Evolutionary conservation across 352 stramenopile genomes (phyloP).

Genomic region (Pythium phragmitis): DNA sequence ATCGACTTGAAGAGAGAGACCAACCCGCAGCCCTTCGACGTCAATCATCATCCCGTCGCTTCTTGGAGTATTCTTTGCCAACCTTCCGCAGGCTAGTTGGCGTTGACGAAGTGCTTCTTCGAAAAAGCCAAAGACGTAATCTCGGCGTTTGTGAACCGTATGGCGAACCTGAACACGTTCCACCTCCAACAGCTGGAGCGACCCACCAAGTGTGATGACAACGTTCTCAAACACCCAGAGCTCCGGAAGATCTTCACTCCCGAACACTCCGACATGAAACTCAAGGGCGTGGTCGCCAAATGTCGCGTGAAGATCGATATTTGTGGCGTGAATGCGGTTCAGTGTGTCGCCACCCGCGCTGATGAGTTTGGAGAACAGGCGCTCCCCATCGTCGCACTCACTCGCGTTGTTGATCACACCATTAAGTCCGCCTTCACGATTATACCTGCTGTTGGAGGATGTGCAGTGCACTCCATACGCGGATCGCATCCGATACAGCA

Average conservation of each 20-base stretch:
- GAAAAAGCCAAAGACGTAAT: conserved; percentile 76
- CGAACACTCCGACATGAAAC: conserved; percentile 52
- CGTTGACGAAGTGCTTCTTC: conserved; percentile 54
- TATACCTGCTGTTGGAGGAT: conserved; percentile 50
- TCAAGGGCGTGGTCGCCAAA: conserved; percentile 31
- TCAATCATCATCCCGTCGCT: conserved; percentile 63
- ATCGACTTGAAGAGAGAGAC: conserved; percentile 36
- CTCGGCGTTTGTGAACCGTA: conserved; percentile 41
- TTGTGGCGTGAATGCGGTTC: conserved; percentile 57
- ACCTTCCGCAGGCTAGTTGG: conserved; percentile 30
- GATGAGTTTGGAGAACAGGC: conserved; percentile 42
- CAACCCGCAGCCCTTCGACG: conserved; percentile 41
- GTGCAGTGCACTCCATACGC: conserved; percentile 58
- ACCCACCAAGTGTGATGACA: conserved; percentile 34
- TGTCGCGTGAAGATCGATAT: conserved; percentile 40
- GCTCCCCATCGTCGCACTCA: conserved; percentile 42
- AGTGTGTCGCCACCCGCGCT: conserved; percentile 66
- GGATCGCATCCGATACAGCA: conserved; percentile 70
- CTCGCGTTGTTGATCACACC: conserved; percentile 39
- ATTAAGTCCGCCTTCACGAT: conserved; percentile 58
- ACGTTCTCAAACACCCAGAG: conserved; percentile 65
- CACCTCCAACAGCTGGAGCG: conserved; percentile 40
- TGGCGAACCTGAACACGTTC: conserved; percentile 44
- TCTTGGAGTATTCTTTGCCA: conserved; percentile 2
- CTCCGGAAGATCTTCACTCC: conserved; percentile 66